A percentile compares a stretch with the other conserved stretches of the same genome.
These are phyloP conservation scores for Escovopsis sp. DNA, from an alignment of 2,329 filamentous ascomycete genomes.

Conservation along the genomic window DNA sequence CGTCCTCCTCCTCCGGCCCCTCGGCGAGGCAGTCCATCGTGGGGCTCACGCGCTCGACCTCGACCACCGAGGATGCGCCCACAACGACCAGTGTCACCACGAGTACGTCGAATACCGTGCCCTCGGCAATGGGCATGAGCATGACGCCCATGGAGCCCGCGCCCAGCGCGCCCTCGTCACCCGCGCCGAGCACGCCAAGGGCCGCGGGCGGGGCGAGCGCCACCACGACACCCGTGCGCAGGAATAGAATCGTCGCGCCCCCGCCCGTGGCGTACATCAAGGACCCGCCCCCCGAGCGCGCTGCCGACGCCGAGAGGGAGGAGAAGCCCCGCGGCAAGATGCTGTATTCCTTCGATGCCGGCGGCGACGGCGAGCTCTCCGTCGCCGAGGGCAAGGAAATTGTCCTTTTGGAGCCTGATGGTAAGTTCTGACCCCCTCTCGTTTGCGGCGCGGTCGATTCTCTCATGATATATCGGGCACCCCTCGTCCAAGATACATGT, in stretches of 20 bases:
- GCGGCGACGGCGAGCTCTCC: slow-evolving; percentile 64
- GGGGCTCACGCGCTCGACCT: slow-evolving; percentile 30
- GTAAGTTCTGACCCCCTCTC: slow-evolving; percentile 34
- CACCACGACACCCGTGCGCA: slow-evolving; percentile 21
- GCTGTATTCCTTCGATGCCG: slow-evolving; percentile 75
- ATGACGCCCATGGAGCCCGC: no score
- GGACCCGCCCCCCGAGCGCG: slow-evolving; percentile 39
- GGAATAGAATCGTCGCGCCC: slow-evolving; percentile 69
- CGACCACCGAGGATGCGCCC: slow-evolving; percentile 29
- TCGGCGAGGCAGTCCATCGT: slow-evolving; percentile 57
- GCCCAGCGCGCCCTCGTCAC: slow-evolving; percentile 6
- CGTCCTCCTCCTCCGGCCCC: slow-evolving; percentile 42
- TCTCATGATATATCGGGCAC: no score
- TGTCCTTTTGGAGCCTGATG: slow-evolving; percentile 68
- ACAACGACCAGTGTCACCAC: no score
- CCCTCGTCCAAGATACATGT: slow-evolving; percentile 4
- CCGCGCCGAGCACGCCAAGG: slow-evolving; percentile 12
- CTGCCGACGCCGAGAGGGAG: slow-evolving; percentile 25
- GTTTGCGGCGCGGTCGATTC: no score
- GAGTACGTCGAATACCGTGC: no score
- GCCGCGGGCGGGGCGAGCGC: slow-evolving; percentile 13
- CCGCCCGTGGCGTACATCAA: slow-evolving; percentile 71
- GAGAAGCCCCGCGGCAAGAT: slow-evolving; percentile 64
- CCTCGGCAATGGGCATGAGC: no score
- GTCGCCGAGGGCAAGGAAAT: slow-evolving; percentile 69